Evolutionary conservation across 257 asterid species (phyloP).

Genomic region (Solanum bukasovii): DNA sequence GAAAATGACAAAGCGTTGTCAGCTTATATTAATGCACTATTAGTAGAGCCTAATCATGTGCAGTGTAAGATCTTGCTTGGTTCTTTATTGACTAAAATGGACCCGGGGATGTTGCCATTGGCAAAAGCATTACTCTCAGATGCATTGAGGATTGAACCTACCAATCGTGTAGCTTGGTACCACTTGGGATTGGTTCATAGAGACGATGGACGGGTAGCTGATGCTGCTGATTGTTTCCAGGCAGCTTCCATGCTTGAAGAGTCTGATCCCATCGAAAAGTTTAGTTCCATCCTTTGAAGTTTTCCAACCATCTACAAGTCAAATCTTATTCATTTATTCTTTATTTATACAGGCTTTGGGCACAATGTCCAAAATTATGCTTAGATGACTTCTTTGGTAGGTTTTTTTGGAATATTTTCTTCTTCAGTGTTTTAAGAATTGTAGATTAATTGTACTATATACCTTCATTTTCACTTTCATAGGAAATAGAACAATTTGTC

Average conservation of each 20-base stretch:
- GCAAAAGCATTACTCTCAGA: constrained; percentile 82
- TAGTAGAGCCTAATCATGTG: constrained; percentile 69
- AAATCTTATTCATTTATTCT: constrained; percentile 58
- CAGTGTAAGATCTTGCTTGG: constrained; percentile 78
- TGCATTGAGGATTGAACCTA: constrained; percentile 79
- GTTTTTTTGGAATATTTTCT: background rate
- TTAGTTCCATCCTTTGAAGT: constrained; percentile 50
- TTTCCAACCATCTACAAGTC: background rate
- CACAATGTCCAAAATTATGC: background rate
- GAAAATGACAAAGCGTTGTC: constrained; percentile 45
- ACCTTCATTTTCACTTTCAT: background rate
- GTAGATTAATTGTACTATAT: background rate
- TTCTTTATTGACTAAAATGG: constrained; percentile 42
- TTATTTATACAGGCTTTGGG: constrained; percentile 10
- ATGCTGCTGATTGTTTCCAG: constrained; percentile 95
- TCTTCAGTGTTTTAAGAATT: background rate
- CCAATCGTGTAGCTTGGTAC: constrained; percentile 80
- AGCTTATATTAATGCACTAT: constrained; percentile 53
- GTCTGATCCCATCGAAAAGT: constrained; percentile 79
- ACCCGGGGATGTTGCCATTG: constrained; percentile 62
- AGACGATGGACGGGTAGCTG: constrained; percentile 72
- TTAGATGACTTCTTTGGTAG: background rate
- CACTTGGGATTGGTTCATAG: constrained; percentile 80
- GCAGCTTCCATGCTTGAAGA: constrained; percentile 95
- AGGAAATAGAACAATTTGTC: background rate